Conservation (phyloP, 2,329 filamentous ascomycete species). For the Fusarium pininemorale region DNA sequence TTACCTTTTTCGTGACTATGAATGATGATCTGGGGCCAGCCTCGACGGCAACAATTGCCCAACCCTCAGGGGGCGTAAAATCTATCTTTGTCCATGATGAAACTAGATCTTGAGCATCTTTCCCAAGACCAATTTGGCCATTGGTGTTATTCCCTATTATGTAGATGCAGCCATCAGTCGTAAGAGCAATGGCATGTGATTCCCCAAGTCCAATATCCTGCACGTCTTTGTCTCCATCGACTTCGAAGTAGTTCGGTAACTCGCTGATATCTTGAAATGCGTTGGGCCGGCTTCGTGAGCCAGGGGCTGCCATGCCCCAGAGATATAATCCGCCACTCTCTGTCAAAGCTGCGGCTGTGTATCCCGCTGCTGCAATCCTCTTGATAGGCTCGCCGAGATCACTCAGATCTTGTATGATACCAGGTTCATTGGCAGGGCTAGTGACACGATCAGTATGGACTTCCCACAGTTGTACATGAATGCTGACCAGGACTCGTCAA, state of each 20-base stretch:
- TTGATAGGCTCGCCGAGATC: constrained; percentile 62
- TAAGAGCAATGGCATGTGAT: constrained; percentile 66
- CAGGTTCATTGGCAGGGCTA: constrained; percentile 58
- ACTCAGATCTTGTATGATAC: constrained; percentile 57
- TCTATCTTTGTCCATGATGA: constrained; percentile 51
- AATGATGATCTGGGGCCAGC: constrained; percentile 62
- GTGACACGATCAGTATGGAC: constrained; percentile 2
- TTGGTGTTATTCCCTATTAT: constrained; percentile 65
- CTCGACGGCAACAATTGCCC: constrained; percentile 52
- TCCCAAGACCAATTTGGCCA: constrained; percentile 65
- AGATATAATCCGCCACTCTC: constrained; percentile 66
- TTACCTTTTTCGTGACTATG: constrained; percentile 50
- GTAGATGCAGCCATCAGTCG: constrained; percentile 59
- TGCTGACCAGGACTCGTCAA: constrained; percentile 49
- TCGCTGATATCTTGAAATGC: constrained; percentile 44
- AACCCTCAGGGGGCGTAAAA: constrained; percentile 40
- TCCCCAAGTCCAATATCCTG: constrained; percentile 67
- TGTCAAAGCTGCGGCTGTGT: constrained; percentile 66
- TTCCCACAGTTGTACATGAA: neutral
- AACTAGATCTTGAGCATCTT: constrained; percentile 14
- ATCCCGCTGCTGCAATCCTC: constrained; percentile 66
- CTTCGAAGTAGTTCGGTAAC: constrained; percentile 56
- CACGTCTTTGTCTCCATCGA: constrained; percentile 61
- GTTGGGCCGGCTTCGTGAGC: constrained; percentile 44
- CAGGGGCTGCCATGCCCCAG: constrained; percentile 59